Percentiles rank a stretch among this genome's conserved stretches.
These are phyloP conservation scores for Calonectria fujianensis DNA, from an alignment of 2,329 filamentous ascomycete species.

Conservation along the genomic window DNA sequence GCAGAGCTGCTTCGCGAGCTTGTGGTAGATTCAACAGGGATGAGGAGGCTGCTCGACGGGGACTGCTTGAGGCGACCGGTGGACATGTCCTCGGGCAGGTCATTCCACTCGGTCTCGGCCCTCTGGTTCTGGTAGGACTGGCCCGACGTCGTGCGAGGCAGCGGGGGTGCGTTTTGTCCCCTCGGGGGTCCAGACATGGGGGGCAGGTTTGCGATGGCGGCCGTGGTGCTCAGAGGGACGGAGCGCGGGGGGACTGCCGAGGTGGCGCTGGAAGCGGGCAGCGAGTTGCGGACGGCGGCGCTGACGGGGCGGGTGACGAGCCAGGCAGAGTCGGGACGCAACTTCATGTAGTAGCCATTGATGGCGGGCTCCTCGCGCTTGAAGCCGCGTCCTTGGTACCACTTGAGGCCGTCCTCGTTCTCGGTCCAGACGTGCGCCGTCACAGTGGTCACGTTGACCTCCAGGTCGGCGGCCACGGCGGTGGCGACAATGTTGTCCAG, in stretches of 20 bases:
- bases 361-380: conserved; percentile 67
- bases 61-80: conserved; percentile 55
- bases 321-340: conserved; percentile 78
- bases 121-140: conserved; percentile 76
- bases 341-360: conserved; percentile 76
- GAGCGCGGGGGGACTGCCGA: conserved; percentile 43
- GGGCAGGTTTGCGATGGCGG: conserved; percentile 58
- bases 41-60: conserved; percentile 46
- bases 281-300: conserved; percentile 51
- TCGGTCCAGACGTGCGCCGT: conserved; percentile 83
- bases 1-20: conserved; percentile 75
- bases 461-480: conserved; percentile 58
- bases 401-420: conserved; percentile 77
- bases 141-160: conserved; percentile 50
- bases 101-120: conserved; percentile 79
- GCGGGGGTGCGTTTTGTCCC: conserved; percentile 50
- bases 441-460: conserved; percentile 64
- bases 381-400: conserved; percentile 78
- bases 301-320: conserved; percentile 70
- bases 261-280: conserved; percentile 40
- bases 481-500: conserved; percentile 71
- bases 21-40: conserved; percentile 58
- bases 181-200: conserved; percentile 51
- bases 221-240: conserved; percentile 55
- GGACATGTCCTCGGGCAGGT: conserved; percentile 77